Conservation (phyloP, 495 filamentous ascomycete species). For the Filosporella fistucella region DNA sequence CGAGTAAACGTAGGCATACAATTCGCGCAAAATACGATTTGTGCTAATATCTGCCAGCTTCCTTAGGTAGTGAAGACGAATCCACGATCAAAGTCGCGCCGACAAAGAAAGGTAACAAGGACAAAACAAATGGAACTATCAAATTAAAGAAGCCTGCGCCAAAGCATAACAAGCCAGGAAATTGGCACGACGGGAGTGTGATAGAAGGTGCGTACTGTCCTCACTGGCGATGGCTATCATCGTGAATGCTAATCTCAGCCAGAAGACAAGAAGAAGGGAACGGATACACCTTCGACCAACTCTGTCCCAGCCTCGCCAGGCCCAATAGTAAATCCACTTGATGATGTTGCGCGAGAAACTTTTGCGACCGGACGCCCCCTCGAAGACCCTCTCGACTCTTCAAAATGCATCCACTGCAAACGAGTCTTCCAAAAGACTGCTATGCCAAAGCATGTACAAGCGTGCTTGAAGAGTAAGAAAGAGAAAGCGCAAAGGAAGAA, state of each 20-base stretch:
- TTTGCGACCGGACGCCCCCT: conserved; percentile 73
- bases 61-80: conserved; percentile 37
- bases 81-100: conserved; percentile 54
- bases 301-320: conserved; percentile 37
- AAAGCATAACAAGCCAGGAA: conserved; percentile 52
- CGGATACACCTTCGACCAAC: conserved; percentile 27
- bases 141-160: conserved; percentile 63
- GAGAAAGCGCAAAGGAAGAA: conserved; percentile 75
- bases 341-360: conserved; percentile 60
- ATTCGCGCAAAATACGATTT: neutral
- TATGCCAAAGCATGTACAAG: conserved; percentile 59
- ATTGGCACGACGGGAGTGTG: conserved; percentile 47
- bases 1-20: conserved; percentile 9
- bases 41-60: conserved; percentile 6
- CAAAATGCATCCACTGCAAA: conserved; percentile 82
- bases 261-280: conserved; percentile 43
- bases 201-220: conserved; percentile 47
- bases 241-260: conserved; percentile 6
- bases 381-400: conserved; percentile 59
- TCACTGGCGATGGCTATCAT: conserved; percentile 1
- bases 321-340: conserved; percentile 67
- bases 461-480: conserved; percentile 69
- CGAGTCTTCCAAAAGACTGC: conserved; percentile 60
- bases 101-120: conserved; percentile 56
- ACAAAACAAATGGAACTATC: conserved; percentile 45